Evolutionary conservation across 179 eudicot species (phyloP).

Genomic region (Carnegiea gigantea): DNA sequence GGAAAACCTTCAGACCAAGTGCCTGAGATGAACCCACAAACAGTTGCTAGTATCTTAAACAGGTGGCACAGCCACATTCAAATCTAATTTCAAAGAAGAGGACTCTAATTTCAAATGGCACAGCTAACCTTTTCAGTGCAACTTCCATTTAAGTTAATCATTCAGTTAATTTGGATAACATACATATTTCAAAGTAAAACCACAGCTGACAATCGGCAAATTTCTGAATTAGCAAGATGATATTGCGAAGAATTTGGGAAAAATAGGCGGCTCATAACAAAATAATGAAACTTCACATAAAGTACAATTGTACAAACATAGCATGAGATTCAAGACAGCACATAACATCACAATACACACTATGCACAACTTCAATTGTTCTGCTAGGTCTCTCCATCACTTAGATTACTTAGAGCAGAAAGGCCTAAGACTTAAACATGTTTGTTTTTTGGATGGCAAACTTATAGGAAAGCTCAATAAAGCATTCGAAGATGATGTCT

Average conservation of each 20-base stretch:
- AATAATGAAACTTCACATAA: background rate
- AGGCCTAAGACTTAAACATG: too few relatives aligned
- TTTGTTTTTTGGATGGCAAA: too few relatives aligned
- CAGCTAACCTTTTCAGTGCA: background rate
- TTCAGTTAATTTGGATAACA: background rate
- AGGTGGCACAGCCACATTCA: background rate
- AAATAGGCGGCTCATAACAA: background rate
- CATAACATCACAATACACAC: background rate
- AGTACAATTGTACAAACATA: background rate
- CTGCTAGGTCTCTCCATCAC: too few relatives aligned
- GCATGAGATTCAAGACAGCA: background rate
- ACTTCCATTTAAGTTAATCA: background rate
- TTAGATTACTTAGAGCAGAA: too few relatives aligned
- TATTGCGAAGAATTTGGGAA: background rate
- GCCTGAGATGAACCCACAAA: conserved; percentile 6
- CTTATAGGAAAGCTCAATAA: too few relatives aligned
- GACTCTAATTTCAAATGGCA: background rate
- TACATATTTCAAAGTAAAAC: background rate
- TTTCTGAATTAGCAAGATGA: background rate
- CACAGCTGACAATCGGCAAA: background rate
- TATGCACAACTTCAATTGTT: background rate
- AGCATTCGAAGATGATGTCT: too few relatives aligned
- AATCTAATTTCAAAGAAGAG: background rate
- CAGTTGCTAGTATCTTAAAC: background rate
- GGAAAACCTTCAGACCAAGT: background rate